phyloP scores from a whole-genome alignment of 202 grass and related monocot species.

The Panicum hallii region DNA sequence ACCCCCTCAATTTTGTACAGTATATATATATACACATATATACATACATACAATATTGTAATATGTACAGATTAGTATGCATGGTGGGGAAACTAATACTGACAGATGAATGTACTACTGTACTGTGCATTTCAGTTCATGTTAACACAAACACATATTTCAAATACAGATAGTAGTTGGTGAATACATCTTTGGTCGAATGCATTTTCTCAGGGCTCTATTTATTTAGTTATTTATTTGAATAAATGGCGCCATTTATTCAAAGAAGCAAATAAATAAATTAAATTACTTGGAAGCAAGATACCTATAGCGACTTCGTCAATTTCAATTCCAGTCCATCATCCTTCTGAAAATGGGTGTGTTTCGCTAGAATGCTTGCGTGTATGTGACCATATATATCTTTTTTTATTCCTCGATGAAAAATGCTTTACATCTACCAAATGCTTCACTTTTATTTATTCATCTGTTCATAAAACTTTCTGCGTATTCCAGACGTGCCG shows the following conservation, averaged over 20 bases:
- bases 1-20: slow-evolving; percentile 41
- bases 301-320: no score
- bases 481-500: no score
- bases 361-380: no score
- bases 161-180: background rate
- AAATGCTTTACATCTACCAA: no score
- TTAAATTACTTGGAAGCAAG: no score
- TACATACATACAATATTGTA: slow-evolving; percentile 20
- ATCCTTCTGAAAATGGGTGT: no score
- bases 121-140: slow-evolving; percentile 30
- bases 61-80: slow-evolving; percentile 42
- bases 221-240: background rate
- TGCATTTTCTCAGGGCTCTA: background rate
- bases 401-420: no score
- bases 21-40: no score
- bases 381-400: no score
- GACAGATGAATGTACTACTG: slow-evolving; percentile 28
- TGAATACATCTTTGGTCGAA: background rate
- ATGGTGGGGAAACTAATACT: slow-evolving; percentile 37
- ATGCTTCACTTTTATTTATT: no score
- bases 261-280: background rate
- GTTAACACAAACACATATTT: slow-evolving; percentile 39
- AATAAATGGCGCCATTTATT: background rate
- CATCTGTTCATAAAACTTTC: no score
- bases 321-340: no score